Percentiles rank a stretch among this genome's conserved stretches.
Conservation (phyloP, 306 rosid genomes). For the Vicia villosa region DNA sequence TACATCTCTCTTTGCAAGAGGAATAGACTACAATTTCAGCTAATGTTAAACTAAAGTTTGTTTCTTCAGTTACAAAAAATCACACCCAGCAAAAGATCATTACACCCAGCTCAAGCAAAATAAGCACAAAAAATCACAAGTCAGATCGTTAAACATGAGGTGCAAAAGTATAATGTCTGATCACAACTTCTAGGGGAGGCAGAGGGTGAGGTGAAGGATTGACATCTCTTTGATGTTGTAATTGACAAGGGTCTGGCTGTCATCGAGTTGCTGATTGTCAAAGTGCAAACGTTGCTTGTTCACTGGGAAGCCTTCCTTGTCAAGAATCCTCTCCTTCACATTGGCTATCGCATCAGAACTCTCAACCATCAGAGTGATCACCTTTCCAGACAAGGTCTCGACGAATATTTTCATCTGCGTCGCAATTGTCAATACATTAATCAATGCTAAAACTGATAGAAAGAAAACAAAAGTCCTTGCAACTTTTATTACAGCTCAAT, state of each 20-base stretch:
- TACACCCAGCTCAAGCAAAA: background rate
- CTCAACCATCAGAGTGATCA: background rate
- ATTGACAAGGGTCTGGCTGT: background rate
- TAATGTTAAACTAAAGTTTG: background rate
- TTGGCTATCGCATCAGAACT: background rate
- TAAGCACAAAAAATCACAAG: too few relatives aligned
- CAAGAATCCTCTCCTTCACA: background rate
- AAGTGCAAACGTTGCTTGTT: background rate
- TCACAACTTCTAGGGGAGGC: too few relatives aligned
- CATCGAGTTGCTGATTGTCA: background rate
- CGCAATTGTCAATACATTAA: background rate
- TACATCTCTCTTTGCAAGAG: background rate
- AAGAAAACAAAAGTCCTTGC: background rate
- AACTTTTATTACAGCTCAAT: background rate
- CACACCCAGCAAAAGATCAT: background rate
- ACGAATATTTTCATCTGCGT: background rate
- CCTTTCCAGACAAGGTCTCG: background rate
- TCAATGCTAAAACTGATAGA: background rate
- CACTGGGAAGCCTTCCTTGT: background rate
- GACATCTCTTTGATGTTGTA: background rate
- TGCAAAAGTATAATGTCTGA: too few relatives aligned
- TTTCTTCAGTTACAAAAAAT: background rate
- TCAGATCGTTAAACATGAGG: too few relatives aligned
- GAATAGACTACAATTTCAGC: background rate
- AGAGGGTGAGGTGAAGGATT: background rate